Base-by-base conservation (phyloP, 192 early-diverging fungal genomes). In the Lobosporangium transversale region DNA sequence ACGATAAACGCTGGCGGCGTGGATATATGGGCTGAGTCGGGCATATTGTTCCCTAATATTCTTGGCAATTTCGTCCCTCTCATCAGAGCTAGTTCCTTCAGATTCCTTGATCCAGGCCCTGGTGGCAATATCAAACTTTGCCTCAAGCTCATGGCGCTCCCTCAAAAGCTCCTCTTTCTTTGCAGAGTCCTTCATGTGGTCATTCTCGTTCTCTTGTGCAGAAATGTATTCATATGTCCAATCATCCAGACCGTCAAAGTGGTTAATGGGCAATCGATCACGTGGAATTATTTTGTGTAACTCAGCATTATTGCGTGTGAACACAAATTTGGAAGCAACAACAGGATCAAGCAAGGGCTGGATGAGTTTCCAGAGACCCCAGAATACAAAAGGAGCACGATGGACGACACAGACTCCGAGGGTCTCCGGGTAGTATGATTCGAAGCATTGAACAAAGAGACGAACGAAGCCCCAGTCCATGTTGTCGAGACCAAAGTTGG, bases 351-450 rank as follows among this genome's bases (percentile, higher is more conserved):
- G 82, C 63, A 94, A 79, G 31, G 93, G 91, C 45, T 87, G 81
- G 61, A 97, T 91, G 44, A 96, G 67, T 47, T 86, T 87, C 95
- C 95, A 97, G 52, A 94, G 81, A 49, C 88, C 89, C 59, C 87
- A 83, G 71, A 97, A 97, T 35, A 97, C 84, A 90, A 94, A 97
- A 27, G 95, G 94, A 1, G 95, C 94, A 56, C 90, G 88, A 73
- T 96, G 92, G 40, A 97, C 89, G 9, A 96, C 83, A 37, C 89
- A 88, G 8, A 85, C 73, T 35, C 94, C 96, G 6, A 97, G 85
- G 17, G 87, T 90, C 69, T 97, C 96, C 2, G 95, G 95, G 70
- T 97, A 97, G 79, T 94, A 95, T 47, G 89, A 87, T 78, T 96
- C 90, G 64, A 97, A 88, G 79, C 89, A 91, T 52, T 83, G 81